Conservation (phyloP, 2,329 filamentous ascomycete species). For the Purpureocillium lavendulum region DNA sequence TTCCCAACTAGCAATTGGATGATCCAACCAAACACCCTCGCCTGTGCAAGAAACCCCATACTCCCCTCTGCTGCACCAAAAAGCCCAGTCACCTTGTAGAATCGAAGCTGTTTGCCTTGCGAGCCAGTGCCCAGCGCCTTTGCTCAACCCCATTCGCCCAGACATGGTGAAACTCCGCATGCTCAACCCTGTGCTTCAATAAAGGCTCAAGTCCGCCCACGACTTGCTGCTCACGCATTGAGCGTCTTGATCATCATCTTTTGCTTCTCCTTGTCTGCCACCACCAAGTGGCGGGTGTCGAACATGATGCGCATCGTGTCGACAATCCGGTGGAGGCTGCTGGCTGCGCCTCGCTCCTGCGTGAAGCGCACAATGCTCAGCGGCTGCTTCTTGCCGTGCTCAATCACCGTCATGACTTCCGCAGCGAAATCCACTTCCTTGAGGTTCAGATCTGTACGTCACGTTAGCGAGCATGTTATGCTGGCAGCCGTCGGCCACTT, state of each 20-base stretch:
- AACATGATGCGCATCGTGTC: conserved; percentile 67
- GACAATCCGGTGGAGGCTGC: conserved; percentile 77
- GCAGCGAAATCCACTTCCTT: conserved; percentile 83
- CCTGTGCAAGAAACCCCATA: background rate
- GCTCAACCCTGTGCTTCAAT: too few relatives aligned
- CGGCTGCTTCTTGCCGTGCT: conserved; percentile 69
- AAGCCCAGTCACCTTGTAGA: too few relatives aligned
- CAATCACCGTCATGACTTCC: conserved; percentile 82
- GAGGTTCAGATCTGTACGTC: conserved; percentile 60
- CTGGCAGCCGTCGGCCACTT: conserved; percentile 25
- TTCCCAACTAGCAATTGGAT: conserved; percentile 1
- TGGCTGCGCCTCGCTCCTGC: conserved; percentile 85
- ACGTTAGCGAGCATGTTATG: conserved; percentile 11
- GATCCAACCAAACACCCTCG: background rate
- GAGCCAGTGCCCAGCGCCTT: conserved; percentile 1
- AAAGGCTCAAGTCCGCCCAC: too few relatives aligned
- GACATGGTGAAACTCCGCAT: too few relatives aligned
- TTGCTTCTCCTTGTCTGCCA: conserved; percentile 56
- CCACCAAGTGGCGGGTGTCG: conserved; percentile 54
- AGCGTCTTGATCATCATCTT: conserved; percentile 69
- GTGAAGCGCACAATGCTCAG: conserved; percentile 79
- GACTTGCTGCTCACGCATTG: conserved; percentile 43
- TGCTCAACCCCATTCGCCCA: too few relatives aligned
- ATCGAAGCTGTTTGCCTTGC: conserved; percentile 1
- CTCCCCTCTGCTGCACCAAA: background rate